These are phyloP conservation scores for Batkoa obscura DNA, from an alignment of 371 early-diverging fungal genomes.

Conservation along the genomic window DNA sequence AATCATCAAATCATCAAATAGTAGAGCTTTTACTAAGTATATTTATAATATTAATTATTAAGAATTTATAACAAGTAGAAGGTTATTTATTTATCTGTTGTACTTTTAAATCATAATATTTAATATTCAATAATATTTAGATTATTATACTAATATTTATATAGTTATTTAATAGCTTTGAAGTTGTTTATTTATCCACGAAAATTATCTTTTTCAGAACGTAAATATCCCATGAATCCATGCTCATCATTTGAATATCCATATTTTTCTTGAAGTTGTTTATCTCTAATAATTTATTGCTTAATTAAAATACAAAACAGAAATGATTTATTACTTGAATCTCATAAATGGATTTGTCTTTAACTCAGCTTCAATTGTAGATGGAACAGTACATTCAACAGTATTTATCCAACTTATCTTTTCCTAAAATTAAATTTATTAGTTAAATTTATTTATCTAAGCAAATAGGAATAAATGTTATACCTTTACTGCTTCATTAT, in stretches of 20 bases:
- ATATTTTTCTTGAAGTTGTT: background rate
- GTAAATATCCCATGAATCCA: too few relatives aligned
- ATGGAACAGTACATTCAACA: slow-evolving; percentile 47
- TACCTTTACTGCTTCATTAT: slow-evolving; percentile 22
- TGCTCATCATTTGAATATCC: background rate
- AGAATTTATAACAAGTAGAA: too few relatives aligned
- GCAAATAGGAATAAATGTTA: slow-evolving; percentile 5
- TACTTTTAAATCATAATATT: too few relatives aligned
- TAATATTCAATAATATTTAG: too few relatives aligned
- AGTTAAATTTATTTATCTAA: slow-evolving; percentile 7
- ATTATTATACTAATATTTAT: too few relatives aligned
- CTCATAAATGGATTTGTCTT: slow-evolving; percentile 78
- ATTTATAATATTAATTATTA: too few relatives aligned
- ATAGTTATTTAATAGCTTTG: too few relatives aligned
- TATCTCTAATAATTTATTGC: background rate
- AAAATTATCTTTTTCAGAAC: too few relatives aligned
- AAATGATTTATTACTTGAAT: slow-evolving; percentile 20
- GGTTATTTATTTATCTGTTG: too few relatives aligned
- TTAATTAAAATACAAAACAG: background rate
- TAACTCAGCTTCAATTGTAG: slow-evolving; percentile 70
- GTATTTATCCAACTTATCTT: slow-evolving; percentile 39
- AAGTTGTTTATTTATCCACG: too few relatives aligned
- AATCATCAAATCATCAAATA: too few relatives aligned
- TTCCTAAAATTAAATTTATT: slow-evolving; percentile 1
- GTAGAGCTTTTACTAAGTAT: too few relatives aligned